These are phyloP conservation scores for Penicillium antarcticum DNA, from an alignment of 495 filamentous ascomycete species.

Conservation along the genomic window DNA sequence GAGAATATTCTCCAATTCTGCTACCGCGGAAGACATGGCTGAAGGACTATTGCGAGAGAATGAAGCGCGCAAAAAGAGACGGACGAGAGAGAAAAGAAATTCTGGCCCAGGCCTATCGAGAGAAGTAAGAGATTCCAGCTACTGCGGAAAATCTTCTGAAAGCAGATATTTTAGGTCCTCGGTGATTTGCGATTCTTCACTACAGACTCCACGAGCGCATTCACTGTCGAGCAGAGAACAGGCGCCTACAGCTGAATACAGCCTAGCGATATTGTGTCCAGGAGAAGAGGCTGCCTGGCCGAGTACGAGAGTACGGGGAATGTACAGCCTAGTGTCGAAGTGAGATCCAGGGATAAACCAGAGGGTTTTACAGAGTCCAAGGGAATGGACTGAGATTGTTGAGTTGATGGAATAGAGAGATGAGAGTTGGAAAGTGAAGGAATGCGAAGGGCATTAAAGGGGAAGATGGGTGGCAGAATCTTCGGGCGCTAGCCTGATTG, in stretches of 20 bases:
- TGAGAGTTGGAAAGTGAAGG: constrained; percentile 16
- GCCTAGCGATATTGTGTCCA: constrained; percentile 36
- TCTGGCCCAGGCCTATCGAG: neutral
- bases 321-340: constrained; percentile 29
- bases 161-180: constrained; percentile 19
- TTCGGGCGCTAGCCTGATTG: constrained; percentile 13
- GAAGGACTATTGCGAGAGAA: constrained; percentile 10
- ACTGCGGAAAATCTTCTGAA: constrained; percentile 1
- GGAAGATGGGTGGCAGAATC: constrained; percentile 12
- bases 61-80: constrained; percentile 8
- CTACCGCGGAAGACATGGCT: constrained; percentile 76
- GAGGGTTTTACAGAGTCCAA: constrained; percentile 27
- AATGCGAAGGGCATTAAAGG: constrained; percentile 15
- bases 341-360: constrained; percentile 20
- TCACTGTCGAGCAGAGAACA: constrained; percentile 32
- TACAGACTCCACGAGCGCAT: constrained; percentile 41
- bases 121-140: neutral
- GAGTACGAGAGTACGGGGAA: constrained; percentile 29
- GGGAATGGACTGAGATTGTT: constrained; percentile 3
- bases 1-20: constrained; percentile 84
- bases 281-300: constrained; percentile 20
- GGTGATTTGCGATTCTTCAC: constrained; percentile 34
- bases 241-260: constrained; percentile 48
- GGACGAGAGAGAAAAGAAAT: neutral
- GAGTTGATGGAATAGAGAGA: constrained; percentile 14